Conservation (phyloP, 129 eudicot genomes). For the Tagetes patula region DNA sequence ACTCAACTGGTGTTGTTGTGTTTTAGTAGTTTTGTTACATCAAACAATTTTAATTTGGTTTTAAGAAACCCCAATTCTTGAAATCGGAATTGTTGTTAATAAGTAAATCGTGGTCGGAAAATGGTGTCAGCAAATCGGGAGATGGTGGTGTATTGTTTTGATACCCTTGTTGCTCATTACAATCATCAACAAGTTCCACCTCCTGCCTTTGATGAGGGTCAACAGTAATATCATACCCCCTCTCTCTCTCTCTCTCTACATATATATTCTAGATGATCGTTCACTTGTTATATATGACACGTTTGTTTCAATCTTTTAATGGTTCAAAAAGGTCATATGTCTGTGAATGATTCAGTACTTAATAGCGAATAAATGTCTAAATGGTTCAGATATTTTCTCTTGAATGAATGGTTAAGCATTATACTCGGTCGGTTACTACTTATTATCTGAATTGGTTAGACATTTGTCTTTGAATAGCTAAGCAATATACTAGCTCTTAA, state of each 20-base stretch:
- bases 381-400: too few species aligned
- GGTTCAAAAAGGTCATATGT: too few species aligned
- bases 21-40: slow-evolving; percentile 6
- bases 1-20: slow-evolving; percentile 28
- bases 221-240: slow-evolving; percentile 49
- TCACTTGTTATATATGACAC: too few species aligned
- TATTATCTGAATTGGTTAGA: too few species aligned
- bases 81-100: background rate
- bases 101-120: background rate
- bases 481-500: too few species aligned
- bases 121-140: slow-evolving; percentile 95
- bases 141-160: slow-evolving; percentile 93
- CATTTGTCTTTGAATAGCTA: too few species aligned
- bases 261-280: background rate
- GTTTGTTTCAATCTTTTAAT: too few species aligned
- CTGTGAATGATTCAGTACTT: too few species aligned
- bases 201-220: slow-evolving; percentile 86
- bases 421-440: too few species aligned
- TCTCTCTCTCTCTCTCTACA: background rate
- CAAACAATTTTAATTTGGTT: background rate
- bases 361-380: too few species aligned
- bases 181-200: slow-evolving; percentile 65
- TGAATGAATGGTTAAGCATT: too few species aligned
- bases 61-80: slow-evolving; percentile 15
- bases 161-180: slow-evolving; percentile 81